Evolutionary conservation across 2,329 filamentous ascomycete genomes (phyloP), one percentile per base, ranked within the genome.

Genomic region (Myriosclerotinia scirpicola): DNA sequence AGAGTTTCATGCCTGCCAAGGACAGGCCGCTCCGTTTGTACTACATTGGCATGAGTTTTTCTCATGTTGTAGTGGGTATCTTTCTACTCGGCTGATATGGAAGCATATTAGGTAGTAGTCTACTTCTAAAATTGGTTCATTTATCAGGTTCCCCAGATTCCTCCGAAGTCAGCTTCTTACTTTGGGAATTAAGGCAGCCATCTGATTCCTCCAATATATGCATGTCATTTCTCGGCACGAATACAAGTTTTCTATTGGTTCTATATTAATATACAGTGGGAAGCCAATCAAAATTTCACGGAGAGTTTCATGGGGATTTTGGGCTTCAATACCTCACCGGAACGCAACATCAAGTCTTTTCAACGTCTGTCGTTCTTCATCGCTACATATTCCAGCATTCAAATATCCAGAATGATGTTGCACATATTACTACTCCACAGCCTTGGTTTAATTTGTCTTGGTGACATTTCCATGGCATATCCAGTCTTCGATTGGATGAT

Each of bases 121-220:
- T 48, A 38, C 42, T 15, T 36, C 42, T 60, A 46, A 3, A 7
- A 60, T 60, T 60, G 42, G 26, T 48, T 22, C 42, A 34, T 48
- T n/a, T 9, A 36, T 38, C 30, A 38, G 17, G 34, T 52, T 26
- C 44, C 34, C 14, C 46, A 62, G 22, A 54, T 53, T 5, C 22
- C 15, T 14, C 6, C 9, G 15, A 38, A 5, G 15, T 54, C 59
- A 53, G 22, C 34, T 53, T 38, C n/a, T 36, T 52, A 62, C 34
- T 40, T 30, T 15, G n/a, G 46, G n/a, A 53, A n/a, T 8, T 11
- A 30, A 20, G 22, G 7, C 8, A 40, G 17, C 4, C 46, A 14
- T 36, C 34, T 34, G n/a, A 42, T n/a, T 53, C 48, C 59, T 62
- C 53, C 46, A n/a, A 53, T 40, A 54, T 54, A 42, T 54, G 46